Evolutionary conservation across 768 basidiomycete species (phyloP).

Genomic region (Strobilomyces dryophilus): DNA sequence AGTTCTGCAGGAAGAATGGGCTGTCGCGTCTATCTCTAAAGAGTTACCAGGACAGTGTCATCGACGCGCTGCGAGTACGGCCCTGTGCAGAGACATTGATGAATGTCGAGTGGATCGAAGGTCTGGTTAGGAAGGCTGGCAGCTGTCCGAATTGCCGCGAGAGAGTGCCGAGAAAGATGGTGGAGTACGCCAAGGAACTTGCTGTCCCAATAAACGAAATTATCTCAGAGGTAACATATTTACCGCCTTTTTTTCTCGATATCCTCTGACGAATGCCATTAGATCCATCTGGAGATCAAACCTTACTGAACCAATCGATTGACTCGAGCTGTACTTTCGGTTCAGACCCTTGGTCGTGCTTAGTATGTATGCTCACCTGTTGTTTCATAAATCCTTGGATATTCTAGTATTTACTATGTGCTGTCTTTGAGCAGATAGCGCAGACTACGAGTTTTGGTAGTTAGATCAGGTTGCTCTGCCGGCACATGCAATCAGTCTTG

Average conservation of each 20-base stretch:
- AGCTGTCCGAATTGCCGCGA: constrained; percentile 28
- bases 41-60: constrained; percentile 32
- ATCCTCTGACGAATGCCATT: background rate
- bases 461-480: too few relatives aligned
- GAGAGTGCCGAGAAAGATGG: constrained; percentile 29
- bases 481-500: too few relatives aligned
- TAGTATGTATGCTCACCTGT: constrained; percentile 4
- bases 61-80: constrained; percentile 29
- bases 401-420: background rate
- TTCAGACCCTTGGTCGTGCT: background rate
- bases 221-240: constrained; percentile 24
- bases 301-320: constrained; percentile 22
- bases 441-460: too few relatives aligned
- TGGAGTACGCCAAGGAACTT: constrained; percentile 28
- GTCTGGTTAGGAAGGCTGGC: constrained; percentile 28
- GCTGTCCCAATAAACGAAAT: constrained; percentile 25
- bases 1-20: constrained; percentile 33
- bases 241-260: background rate
- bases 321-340: constrained; percentile 8
- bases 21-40: constrained; percentile 30
- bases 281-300: constrained; percentile 29
- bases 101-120: constrained; percentile 30
- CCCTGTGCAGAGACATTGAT: constrained; percentile 29
- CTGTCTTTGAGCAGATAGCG: too few relatives aligned
- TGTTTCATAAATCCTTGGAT: background rate